These are phyloP conservation scores for Schizochytrium sp. DNA, from an alignment of 108 stramenopile genomes.

Conservation along the genomic window DNA sequence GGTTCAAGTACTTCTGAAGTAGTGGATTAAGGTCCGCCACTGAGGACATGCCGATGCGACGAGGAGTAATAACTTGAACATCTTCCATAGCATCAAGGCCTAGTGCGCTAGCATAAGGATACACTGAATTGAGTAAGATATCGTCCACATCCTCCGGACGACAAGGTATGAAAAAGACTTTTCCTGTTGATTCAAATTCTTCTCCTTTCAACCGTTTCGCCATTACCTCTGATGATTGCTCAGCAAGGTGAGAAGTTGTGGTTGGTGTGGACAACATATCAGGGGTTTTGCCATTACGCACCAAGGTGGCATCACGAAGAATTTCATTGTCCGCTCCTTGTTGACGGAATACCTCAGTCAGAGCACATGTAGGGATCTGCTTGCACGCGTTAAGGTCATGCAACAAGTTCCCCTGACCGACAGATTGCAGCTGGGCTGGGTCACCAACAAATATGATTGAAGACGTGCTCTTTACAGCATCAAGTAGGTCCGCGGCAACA, in stretches of 20 bases:
- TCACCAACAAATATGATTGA: slow-evolving; percentile 52
- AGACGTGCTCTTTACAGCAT: neutral
- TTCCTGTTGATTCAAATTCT: neutral
- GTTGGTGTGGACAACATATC: neutral
- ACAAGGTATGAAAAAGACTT: neutral
- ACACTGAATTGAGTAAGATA: neutral
- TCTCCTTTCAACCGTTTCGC: neutral
- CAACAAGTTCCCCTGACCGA: slow-evolving; percentile 44
- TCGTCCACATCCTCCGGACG: neutral
- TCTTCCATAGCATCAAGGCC: slow-evolving; percentile 21
- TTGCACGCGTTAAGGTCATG: neutral
- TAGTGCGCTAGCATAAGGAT: neutral
- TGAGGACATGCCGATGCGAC: neutral
- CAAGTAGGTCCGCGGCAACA: neutral
- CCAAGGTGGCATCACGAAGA: neutral
- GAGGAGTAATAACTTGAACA: slow-evolving; percentile 56
- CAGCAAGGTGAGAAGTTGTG: neutral
- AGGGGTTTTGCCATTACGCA: neutral
- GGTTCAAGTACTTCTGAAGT: neutral
- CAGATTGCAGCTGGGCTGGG: slow-evolving; percentile 45
- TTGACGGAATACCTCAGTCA: slow-evolving; percentile 40
- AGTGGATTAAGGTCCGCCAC: neutral
- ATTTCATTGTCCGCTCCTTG: slow-evolving; percentile 3
- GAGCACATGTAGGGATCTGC: neutral
- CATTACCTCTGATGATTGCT: neutral